A percentile compares a stretch with the other conserved stretches of the same genome.
Conservation (phyloP, 2,329 filamentous ascomycete species). For the Colletotrichum simmondsii region DNA sequence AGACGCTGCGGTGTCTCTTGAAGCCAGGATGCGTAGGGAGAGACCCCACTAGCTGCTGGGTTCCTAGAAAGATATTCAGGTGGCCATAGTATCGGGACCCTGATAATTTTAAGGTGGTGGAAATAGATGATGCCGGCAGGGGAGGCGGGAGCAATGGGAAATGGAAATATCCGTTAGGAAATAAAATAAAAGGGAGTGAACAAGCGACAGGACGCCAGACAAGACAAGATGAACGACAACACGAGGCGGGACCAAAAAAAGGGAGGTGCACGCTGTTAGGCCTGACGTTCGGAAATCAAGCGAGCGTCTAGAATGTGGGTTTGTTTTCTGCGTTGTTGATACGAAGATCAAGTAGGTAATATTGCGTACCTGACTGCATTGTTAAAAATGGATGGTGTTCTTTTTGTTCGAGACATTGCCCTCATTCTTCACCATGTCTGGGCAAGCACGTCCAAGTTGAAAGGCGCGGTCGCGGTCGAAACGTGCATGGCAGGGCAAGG, state of each 20-base stretch:
- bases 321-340: neutral
- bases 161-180: slow-evolving; percentile 15
- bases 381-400: neutral
- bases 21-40: slow-evolving; percentile 13
- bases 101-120: slow-evolving; percentile 32
- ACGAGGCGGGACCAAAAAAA: slow-evolving; percentile 9
- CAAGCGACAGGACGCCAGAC: slow-evolving; percentile 14
- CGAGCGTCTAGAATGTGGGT: neutral
- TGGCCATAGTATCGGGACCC: slow-evolving; percentile 33
- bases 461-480: neutral
- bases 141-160: slow-evolving; percentile 12
- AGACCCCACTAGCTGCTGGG: slow-evolving; percentile 24
- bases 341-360: neutral
- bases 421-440: slow-evolving; percentile 17
- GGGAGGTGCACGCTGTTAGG: neutral
- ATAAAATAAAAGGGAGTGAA: neutral
- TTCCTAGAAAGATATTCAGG: slow-evolving; percentile 33
- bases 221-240: slow-evolving; percentile 9
- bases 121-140: slow-evolving; percentile 31
- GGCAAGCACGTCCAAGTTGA: neutral
- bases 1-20: slow-evolving; percentile 4
- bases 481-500: slow-evolving; percentile 17
- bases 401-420: neutral
- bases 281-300: neutral
- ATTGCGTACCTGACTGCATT: neutral